A percentile compares a stretch with the other conserved stretches of the same genome.
Conservation (phyloP, 768 basidiomycete genomes). For the Lentinus tigrinus region DNA sequence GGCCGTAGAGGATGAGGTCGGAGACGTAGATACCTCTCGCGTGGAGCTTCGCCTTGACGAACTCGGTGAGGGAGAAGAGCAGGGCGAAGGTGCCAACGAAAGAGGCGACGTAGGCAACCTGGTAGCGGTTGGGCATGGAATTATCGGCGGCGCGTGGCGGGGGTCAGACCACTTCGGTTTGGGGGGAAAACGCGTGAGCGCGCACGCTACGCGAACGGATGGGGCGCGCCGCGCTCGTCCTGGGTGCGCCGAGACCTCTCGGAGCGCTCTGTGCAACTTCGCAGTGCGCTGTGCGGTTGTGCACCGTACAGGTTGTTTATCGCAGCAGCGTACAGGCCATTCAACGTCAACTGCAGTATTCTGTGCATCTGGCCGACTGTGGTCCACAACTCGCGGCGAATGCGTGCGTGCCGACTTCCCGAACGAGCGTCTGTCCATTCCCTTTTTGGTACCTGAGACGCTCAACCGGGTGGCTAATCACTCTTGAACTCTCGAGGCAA, state of each 20-base stretch:
- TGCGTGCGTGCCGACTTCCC: too few relatives aligned
- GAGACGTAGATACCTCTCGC: conserved; percentile 58
- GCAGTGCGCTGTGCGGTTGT: neutral
- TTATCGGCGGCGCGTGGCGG: neutral
- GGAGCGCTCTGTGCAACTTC: neutral
- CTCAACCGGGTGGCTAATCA: too few relatives aligned
- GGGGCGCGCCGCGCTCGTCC: neutral
- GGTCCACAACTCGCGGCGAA: too few relatives aligned
- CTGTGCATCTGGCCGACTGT: too few relatives aligned
- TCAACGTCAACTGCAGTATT: too few relatives aligned
- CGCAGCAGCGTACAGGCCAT: too few relatives aligned
- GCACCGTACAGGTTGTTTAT: too few relatives aligned
- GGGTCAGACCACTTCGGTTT: conserved; percentile 5
- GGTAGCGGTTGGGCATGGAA: conserved; percentile 63
- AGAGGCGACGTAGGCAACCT: conserved; percentile 54
- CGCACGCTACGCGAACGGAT: neutral
- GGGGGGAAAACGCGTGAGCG: neutral
- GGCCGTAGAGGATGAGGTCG: conserved; percentile 62
- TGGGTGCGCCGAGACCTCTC: neutral
- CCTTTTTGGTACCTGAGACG: too few relatives aligned
- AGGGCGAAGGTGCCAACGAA: conserved; percentile 45
- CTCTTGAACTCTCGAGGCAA: too few relatives aligned
- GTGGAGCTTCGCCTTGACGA: conserved; percentile 42
- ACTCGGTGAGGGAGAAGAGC: conserved; percentile 46
- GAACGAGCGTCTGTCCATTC: too few relatives aligned